phyloP scores from a whole-genome alignment of 1,139 yeast species.

The Magnusiomyces sp. region DNA sequence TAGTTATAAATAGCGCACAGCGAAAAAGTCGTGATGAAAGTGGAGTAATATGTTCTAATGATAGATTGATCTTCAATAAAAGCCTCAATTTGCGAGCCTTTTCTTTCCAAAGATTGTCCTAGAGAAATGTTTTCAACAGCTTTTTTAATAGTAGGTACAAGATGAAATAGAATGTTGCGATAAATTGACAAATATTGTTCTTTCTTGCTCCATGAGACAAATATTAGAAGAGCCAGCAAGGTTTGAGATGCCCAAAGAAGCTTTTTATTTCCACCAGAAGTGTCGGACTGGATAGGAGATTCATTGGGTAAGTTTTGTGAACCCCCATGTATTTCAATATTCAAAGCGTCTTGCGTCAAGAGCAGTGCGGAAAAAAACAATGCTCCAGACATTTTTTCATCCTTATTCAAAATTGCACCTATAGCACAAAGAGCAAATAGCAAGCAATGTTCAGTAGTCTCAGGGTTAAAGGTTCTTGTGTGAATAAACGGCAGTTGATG shows the following conservation, averaged over 20 bases:
- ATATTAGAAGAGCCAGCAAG: constrained; percentile 24
- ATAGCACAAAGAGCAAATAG: constrained; percentile 30
- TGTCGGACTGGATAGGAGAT: constrained; percentile 1
- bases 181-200: constrained; percentile 29
- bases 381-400: constrained; percentile 24
- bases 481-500: constrained; percentile 32
- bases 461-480: constrained; percentile 28
- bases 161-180: constrained; percentile 21
- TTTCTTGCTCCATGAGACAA: constrained; percentile 27
- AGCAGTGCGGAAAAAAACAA: constrained; percentile 14
- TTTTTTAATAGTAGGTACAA: constrained; percentile 15
- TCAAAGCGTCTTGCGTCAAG: constrained; percentile 10
- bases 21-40: constrained; percentile 26
- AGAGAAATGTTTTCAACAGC: constrained; percentile 12
- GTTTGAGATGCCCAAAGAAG: constrained; percentile 30
- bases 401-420: constrained; percentile 30
- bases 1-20: constrained; percentile 27
- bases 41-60: constrained; percentile 28
- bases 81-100: constrained; percentile 1
- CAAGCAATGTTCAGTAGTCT: constrained; percentile 26
- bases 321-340: constrained; percentile 18
- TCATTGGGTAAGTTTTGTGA: constrained; percentile 22
- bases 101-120: constrained; percentile 17
- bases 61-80: constrained; percentile 23
- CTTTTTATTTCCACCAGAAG: constrained; percentile 14